Conservation (phyloP, 2,329 filamentous ascomycete species). For the Colletotrichum higginsianum region DNA sequence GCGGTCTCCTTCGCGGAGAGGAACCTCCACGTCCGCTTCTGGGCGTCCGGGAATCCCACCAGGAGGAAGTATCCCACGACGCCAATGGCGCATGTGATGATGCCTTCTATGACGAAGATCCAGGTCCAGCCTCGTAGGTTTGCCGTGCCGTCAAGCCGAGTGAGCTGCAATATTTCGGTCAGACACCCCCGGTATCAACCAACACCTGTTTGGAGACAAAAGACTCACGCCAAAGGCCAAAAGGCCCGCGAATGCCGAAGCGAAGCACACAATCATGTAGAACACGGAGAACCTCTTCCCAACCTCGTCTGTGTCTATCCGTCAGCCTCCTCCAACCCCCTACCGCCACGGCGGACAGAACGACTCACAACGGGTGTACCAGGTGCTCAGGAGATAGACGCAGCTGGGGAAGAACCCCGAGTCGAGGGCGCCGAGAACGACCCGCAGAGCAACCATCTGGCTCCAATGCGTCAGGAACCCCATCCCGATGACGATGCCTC, state of each 20-base stretch:
- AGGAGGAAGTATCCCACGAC: slow-evolving; percentile 71
- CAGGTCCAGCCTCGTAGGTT: slow-evolving; percentile 69
- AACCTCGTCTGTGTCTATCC: slow-evolving; percentile 62
- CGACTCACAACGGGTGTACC: slow-evolving; percentile 70
- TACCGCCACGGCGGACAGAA: slow-evolving; percentile 64
- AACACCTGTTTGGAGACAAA: neutral
- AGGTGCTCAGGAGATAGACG: slow-evolving; percentile 72
- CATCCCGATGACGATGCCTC: slow-evolving; percentile 45
- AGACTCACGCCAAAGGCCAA: slow-evolving; percentile 49
- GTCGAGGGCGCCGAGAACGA: slow-evolving; percentile 44
- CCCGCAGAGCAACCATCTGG: slow-evolving; percentile 41
- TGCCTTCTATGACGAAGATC: slow-evolving; percentile 77
- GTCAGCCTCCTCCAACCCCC: slow-evolving; percentile 54
- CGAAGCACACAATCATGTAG: slow-evolving; percentile 48
- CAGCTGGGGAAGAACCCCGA: slow-evolving; percentile 67
- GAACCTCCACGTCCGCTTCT: slow-evolving; percentile 64
- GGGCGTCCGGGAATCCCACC: slow-evolving; percentile 84
- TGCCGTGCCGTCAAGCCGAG: slow-evolving; percentile 68
- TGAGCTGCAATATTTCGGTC: slow-evolving; percentile 1
- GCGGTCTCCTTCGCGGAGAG: slow-evolving; percentile 75
- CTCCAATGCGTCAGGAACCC: slow-evolving; percentile 45
- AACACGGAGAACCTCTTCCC: slow-evolving; percentile 65
- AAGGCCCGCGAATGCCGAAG: slow-evolving; percentile 46
- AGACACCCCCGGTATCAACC: slow-evolving; percentile 40
- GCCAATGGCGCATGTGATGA: slow-evolving; percentile 60